These are phyloP conservation scores for Agrostemma githago DNA, from an alignment of 148 eudicot species.

Conservation along the genomic window DNA sequence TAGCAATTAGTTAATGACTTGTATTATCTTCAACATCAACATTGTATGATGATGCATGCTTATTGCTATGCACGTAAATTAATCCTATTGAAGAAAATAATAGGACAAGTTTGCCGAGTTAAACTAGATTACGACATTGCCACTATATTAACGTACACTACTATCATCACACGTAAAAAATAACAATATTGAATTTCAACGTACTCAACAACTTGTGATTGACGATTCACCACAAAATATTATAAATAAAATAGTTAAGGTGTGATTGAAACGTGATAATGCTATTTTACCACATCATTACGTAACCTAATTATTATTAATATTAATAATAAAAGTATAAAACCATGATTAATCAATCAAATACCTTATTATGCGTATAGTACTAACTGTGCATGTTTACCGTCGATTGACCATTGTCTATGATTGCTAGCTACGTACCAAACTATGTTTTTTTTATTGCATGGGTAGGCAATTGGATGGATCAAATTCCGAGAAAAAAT, in stretches of 20 bases:
- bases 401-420: slow-evolving; percentile 10
- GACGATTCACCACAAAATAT: neutral
- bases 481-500: too few species aligned
- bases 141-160: neutral
- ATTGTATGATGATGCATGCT: neutral
- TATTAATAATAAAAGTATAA: neutral
- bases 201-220: neutral
- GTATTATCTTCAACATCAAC: neutral
- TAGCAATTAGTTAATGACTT: neutral
- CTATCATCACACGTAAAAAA: neutral
- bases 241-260: neutral
- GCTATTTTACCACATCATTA: slow-evolving; percentile 14
- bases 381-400: neutral
- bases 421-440: neutral
- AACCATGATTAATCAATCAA: neutral
- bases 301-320: neutral
- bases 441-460: neutral
- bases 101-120: neutral
- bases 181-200: neutral
- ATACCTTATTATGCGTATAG: slow-evolving; percentile 8
- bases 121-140: neutral
- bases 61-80: slow-evolving; percentile 14
- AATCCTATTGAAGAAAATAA: neutral
- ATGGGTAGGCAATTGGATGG: too few species aligned
- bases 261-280: slow-evolving; percentile 4